Evolutionary conservation across 2,329 filamentous ascomycete genomes (phyloP).

Genomic region (Elsinoe arachidis): DNA sequence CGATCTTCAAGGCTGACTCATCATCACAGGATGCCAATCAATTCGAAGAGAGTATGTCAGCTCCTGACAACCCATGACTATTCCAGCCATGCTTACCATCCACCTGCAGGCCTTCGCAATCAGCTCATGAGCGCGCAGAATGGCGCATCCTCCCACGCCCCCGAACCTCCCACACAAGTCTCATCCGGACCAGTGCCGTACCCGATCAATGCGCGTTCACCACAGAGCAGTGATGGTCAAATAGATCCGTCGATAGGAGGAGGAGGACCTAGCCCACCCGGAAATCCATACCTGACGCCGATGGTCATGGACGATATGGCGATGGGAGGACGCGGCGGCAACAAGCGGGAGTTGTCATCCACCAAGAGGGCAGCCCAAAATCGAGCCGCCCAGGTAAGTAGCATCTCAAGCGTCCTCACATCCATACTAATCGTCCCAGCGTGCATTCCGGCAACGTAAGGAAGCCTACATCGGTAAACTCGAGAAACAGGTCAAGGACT

Average conservation of each 20-base stretch:
- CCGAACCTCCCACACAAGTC: constrained; percentile 30
- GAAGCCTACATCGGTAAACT: constrained; percentile 97
- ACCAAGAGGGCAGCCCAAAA: constrained; percentile 97
- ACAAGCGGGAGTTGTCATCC: constrained; percentile 75
- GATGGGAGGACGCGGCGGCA: constrained; percentile 58
- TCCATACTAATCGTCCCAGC: constrained; percentile 41
- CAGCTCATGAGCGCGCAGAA: constrained; percentile 50
- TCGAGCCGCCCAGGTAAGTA: constrained; percentile 78
- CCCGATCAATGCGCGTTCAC: constrained; percentile 35
- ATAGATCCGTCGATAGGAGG: constrained; percentile 16
- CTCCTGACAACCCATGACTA: constrained; percentile 15
- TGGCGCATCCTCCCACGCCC: constrained; percentile 30
- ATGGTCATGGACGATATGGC: constrained; percentile 45
- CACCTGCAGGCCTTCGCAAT: constrained; percentile 50
- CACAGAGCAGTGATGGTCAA: constrained; percentile 24
- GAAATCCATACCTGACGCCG: constrained; percentile 49
- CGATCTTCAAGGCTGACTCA: constrained; percentile 5
- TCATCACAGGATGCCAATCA: constrained; percentile 20
- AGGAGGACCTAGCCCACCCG: constrained; percentile 13
- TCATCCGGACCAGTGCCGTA: constrained; percentile 28
- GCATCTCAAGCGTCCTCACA: neutral
- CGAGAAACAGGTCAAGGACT: constrained; percentile 84
- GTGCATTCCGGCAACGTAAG: constrained; percentile 94
- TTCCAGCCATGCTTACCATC: neutral
- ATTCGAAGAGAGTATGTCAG: constrained; percentile 35